Conservation (phyloP, 1,284 basidiomycete species). For the Ganoderma sinense region DNA sequence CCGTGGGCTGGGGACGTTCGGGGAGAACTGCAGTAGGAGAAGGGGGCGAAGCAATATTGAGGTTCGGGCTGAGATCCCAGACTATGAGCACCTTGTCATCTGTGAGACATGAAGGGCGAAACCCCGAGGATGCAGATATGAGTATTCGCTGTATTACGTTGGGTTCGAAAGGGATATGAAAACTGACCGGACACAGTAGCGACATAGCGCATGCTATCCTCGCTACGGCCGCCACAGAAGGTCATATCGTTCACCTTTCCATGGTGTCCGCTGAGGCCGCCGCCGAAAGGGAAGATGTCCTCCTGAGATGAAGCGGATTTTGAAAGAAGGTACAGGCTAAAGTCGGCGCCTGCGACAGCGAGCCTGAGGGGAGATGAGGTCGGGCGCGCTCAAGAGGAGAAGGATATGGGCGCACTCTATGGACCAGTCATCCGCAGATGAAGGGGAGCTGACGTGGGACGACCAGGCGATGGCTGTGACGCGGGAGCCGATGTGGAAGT, state of each 20-base stretch:
- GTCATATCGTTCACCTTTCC: slow-evolving; percentile 77
- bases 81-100: slow-evolving; percentile 86
- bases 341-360: slow-evolving; percentile 70
- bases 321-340: slow-evolving; percentile 71
- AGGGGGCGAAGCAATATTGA: slow-evolving; percentile 50
- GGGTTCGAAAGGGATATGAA: neutral
- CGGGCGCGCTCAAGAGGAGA: slow-evolving; percentile 3
- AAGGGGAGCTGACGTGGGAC: slow-evolving; percentile 68
- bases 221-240: slow-evolving; percentile 74
- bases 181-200: slow-evolving; percentile 77
- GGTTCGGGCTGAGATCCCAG: slow-evolving; percentile 75
- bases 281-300: slow-evolving; percentile 72
- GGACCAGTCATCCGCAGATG: slow-evolving; percentile 67
- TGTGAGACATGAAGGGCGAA: slow-evolving; percentile 36
- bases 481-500: slow-evolving; percentile 75
- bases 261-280: slow-evolving; percentile 79
- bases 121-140: slow-evolving; percentile 2
- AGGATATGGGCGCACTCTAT: slow-evolving; percentile 62
- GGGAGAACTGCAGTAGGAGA: slow-evolving; percentile 35
- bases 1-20: slow-evolving; percentile 68
- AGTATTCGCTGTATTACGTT: neutral
- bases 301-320: slow-evolving; percentile 60
- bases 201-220: slow-evolving; percentile 73
- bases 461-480: slow-evolving; percentile 85
- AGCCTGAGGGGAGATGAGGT: slow-evolving; percentile 52